Evolutionary conservation across 768 basidiomycete species (phyloP).

Genomic region (Lentinula edodes): DNA sequence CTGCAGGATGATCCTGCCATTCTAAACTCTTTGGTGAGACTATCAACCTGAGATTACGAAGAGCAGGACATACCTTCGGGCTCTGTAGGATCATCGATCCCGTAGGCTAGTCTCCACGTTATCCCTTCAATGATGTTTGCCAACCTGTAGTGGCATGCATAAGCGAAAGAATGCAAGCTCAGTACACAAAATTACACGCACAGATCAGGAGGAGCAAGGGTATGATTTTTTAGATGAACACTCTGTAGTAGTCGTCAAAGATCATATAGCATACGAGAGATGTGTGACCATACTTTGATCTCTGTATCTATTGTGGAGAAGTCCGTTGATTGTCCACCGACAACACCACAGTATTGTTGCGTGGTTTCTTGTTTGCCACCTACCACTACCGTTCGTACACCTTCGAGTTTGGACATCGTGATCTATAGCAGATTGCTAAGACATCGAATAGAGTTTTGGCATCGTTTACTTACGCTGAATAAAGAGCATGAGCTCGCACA

Average conservation of each 20-base stretch:
- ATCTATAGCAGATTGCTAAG: constrained; percentile 32
- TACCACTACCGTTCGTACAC: constrained; percentile 48
- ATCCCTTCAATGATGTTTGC: constrained; percentile 54
- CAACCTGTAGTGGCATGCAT: constrained; percentile 23
- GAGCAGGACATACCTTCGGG: constrained; percentile 45
- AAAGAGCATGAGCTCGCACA: constrained; percentile 45
- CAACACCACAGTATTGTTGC: constrained; percentile 60
- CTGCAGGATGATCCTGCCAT: constrained; percentile 54
- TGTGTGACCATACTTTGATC: constrained; percentile 35
- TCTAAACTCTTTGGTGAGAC: constrained; percentile 24
- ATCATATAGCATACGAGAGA: neutral
- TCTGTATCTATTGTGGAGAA: constrained; percentile 55
- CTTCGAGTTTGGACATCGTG: constrained; percentile 55
- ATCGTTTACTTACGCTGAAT: constrained; percentile 33
- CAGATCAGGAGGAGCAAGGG: constrained; percentile 58
- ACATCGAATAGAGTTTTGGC: neutral
- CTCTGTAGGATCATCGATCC: constrained; percentile 42
- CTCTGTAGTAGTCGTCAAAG: constrained; percentile 25
- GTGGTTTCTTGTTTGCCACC: constrained; percentile 40
- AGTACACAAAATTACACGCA: constrained; percentile 21
- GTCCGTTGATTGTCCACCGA: constrained; percentile 55
- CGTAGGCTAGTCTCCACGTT: constrained; percentile 59
- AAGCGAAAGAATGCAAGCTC: neutral
- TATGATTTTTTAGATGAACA: constrained; percentile 47
- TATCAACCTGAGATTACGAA: neutral